Base-by-base conservation (phyloP, 2,329 filamentous ascomycete species). In the Aspergillus viridinutans region DNA sequence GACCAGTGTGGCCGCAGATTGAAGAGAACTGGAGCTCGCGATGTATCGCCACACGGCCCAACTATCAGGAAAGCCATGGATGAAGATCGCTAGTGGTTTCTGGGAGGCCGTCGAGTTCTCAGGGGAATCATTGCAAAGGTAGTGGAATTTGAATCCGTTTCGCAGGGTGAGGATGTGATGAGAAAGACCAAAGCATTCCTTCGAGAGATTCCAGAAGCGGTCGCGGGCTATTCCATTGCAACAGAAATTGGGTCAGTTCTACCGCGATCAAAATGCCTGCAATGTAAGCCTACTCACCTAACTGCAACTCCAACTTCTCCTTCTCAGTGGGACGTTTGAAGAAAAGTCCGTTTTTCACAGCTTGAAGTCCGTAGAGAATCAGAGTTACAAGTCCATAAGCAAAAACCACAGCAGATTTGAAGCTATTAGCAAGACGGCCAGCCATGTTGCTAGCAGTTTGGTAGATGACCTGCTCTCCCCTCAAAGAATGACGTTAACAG, bases 21-120 rank as follows among this genome's bases (percentile, higher is more conserved):
- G 68, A 9, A 79, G 63, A 9, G 69, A 63, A 8, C 72, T 57
- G 0, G 77, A 78, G 42, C 69, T 68, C 21, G 85, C 69, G 25
- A 83, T 68, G 52, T 78, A 71, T 49, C 76, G 75, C 81, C 82
- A 86, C 52, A 85, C 69, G 10, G 78, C 74, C 69, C 76, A 84
- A 55, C 81, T 83, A 62, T 86, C 83, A 6, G 83, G 83, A 57
- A 84, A 86, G 40, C 83, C 83, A 67, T 85, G 83, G 20, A 85
- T 71, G 62, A 85, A 81, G 43, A 85, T 75, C 25, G 82, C 74
- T 17, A 85, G 67, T 0, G 75, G 73, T 52, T 69, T 74, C 10
- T 61, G 58, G 23, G 58, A 63, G 55, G 54, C 20, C 42, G 59
- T 21, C 55, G 58, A 14, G 43, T 69, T 59, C 48, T 59, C 56